Base-by-base conservation (phyloP, 495 filamentous ascomycete species). In the Penicillium daleae region DNA sequence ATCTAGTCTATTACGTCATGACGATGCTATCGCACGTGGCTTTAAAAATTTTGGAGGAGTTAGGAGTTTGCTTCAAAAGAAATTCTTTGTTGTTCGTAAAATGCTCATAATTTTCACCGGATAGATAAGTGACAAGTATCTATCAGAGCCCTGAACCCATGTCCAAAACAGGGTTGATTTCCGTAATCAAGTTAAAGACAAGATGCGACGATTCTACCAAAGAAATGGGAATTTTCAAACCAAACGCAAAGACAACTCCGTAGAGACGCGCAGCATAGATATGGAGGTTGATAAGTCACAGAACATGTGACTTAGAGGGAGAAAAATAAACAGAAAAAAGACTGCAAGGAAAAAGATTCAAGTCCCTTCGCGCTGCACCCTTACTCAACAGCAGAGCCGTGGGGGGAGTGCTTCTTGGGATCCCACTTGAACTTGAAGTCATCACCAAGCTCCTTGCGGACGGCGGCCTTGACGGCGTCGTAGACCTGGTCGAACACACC, bases 371-470 rank as follows among this genome's bases (percentile, higher is more conserved):
- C 10, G 31, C 17, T 5, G 27, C 52, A 5, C 12, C 8, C 19
- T 75, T 83, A 84, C 74, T 86, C 83, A 55, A 88, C 75, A 42
- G 85, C 85, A 48, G 80, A 83, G 33, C 82, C 84, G 76, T 84
- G 78, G 7, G 83, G 71, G 12, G 88, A 82, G 15, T 86, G 86
- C 76, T 89, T 90, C 72, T 78, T 78, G 58, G 76, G 75, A 65
- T 81, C 78, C 79, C 82, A 85, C 71, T 83, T 79, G 68, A 84
- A 80, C 77, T 81, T 82, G 74, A 86, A 86, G 61, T 86, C 82
- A 27, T 79, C 63, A 29, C 84, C 83, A 13, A 86, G 66, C 64
- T 86, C 83, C 74, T 83, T 86, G 69, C 76, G 77, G 46, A 86
- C 70, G 50, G 80, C 82, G 12, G 80, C 65, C 66, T 80, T 78